A percentile compares a stretch with the other conserved stretches of the same genome.
Evolutionary conservation across 2,329 filamentous ascomycete species (phyloP).

Genomic region (Cytospora chrysosperma): DNA sequence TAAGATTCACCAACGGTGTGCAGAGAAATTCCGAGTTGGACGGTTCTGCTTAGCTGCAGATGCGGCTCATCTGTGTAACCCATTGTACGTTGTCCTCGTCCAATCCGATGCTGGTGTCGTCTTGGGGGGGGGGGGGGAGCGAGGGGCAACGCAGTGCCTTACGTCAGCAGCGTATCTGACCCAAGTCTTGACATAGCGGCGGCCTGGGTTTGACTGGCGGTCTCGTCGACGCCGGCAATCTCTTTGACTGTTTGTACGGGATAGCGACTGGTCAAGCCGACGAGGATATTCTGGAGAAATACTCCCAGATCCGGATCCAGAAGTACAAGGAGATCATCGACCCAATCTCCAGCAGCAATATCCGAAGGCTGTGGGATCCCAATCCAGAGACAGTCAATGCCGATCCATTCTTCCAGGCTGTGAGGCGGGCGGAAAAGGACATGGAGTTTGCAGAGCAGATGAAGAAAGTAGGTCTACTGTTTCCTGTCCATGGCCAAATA

Average conservation of each 20-base stretch:
- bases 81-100: slow-evolving; percentile 38
- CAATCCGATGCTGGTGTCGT: too few relatives aligned
- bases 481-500: neutral
- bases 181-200: neutral
- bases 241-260: slow-evolving; percentile 46
- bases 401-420: slow-evolving; percentile 30
- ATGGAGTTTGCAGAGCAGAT: slow-evolving; percentile 20
- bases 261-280: slow-evolving; percentile 39
- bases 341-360: slow-evolving; percentile 24
- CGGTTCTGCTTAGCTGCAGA: slow-evolving; percentile 50
- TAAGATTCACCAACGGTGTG: slow-evolving; percentile 50
- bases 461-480: slow-evolving; percentile 7
- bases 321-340: slow-evolving; percentile 32
- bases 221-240: slow-evolving; percentile 46
- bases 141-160: neutral
- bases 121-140: too few relatives aligned
- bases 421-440: slow-evolving; percentile 24
- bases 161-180: neutral
- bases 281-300: slow-evolving; percentile 41
- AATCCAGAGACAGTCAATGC: slow-evolving; percentile 26
- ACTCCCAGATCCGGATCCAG: slow-evolving; percentile 38
- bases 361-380: slow-evolving; percentile 21
- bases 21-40: slow-evolving; percentile 46
- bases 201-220: slow-evolving; percentile 49
- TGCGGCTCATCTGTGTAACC: slow-evolving; percentile 53